Conservation (phyloP, 805 yeast species). For the Sugiyamaella chiloensis region DNA sequence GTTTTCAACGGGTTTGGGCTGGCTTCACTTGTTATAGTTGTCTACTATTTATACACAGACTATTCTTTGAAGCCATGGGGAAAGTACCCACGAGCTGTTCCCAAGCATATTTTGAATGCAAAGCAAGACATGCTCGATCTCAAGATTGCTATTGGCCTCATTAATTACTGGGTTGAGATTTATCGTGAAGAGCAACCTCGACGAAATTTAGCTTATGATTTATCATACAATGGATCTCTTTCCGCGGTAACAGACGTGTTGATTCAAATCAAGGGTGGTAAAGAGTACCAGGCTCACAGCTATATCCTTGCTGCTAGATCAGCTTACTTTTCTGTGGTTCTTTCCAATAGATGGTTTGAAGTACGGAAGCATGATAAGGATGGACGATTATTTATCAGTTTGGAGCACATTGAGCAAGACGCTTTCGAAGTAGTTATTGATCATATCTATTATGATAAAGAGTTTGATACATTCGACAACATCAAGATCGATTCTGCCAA, state of each 20-base stretch:
- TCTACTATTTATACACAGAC: constrained; percentile 32
- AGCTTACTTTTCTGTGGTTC: constrained; percentile 58
- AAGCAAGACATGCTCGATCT: constrained; percentile 21
- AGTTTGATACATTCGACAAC: constrained; percentile 32
- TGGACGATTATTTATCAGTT: constrained; percentile 29
- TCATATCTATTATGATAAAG: constrained; percentile 55
- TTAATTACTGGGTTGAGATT: constrained; percentile 20
- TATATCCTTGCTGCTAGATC: constrained; percentile 51
- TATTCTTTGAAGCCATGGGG: constrained; percentile 25
- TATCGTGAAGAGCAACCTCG: constrained; percentile 12
- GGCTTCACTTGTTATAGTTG: constrained; percentile 23
- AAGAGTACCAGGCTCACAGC: constrained; percentile 40
- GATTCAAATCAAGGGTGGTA: constrained; percentile 48
- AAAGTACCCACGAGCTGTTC: background rate
- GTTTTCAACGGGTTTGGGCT: constrained; percentile 22
- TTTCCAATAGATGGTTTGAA: constrained; percentile 53
- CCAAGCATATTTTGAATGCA: constrained; percentile 24
- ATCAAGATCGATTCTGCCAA: constrained; percentile 20
- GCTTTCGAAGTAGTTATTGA: constrained; percentile 51
- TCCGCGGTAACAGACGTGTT: constrained; percentile 38
- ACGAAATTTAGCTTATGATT: constrained; percentile 11
- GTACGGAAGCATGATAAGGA: constrained; percentile 10
- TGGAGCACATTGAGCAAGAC: constrained; percentile 41
- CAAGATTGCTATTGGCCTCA: constrained; percentile 20
- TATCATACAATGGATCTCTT: constrained; percentile 4